Percentiles rank a stretch among this genome's conserved stretches.
Conservation (phyloP, 139 green algal species). For the Micromonas pusilla region DNA sequence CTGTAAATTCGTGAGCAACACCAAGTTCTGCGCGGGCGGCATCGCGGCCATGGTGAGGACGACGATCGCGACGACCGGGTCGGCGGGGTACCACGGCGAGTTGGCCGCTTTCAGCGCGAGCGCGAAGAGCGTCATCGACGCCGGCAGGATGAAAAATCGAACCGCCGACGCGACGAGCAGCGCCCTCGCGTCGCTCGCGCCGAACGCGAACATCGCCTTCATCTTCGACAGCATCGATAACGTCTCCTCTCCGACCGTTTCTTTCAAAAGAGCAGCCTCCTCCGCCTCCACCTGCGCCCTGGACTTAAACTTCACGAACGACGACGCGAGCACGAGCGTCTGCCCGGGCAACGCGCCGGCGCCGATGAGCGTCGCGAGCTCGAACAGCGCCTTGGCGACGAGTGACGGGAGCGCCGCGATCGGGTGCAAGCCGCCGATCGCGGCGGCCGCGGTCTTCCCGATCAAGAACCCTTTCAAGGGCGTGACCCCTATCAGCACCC, state of each 20-base stretch:
- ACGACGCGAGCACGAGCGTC: constrained; percentile 18
- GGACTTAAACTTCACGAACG: constrained; percentile 1
- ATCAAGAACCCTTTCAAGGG: constrained; percentile 9
- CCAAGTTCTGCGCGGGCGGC: constrained; percentile 32
- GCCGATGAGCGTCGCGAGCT: constrained; percentile 8
- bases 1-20: constrained; percentile 24
- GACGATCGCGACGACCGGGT: constrained; percentile 16
- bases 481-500: constrained; percentile 24
- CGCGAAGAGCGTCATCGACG: not conserved
- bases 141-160: constrained; percentile 23
- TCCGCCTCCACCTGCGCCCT: not conserved
- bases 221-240: not conserved
- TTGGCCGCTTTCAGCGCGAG: constrained; percentile 1
- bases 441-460: not conserved
- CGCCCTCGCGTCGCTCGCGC: not conserved
- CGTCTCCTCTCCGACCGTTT: too few species aligned
- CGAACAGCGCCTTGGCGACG: constrained; percentile 1
- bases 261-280: too few species aligned
- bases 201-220: not conserved
- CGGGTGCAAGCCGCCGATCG: not conserved
- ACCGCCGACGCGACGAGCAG: constrained; percentile 10
- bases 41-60: constrained; percentile 28
- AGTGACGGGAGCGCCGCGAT: not conserved
- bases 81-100: constrained; percentile 14
- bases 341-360: constrained; percentile 13